phyloP scores from a whole-genome alignment of 208 protist species.

The Leishmania martiniquensis region DNA sequence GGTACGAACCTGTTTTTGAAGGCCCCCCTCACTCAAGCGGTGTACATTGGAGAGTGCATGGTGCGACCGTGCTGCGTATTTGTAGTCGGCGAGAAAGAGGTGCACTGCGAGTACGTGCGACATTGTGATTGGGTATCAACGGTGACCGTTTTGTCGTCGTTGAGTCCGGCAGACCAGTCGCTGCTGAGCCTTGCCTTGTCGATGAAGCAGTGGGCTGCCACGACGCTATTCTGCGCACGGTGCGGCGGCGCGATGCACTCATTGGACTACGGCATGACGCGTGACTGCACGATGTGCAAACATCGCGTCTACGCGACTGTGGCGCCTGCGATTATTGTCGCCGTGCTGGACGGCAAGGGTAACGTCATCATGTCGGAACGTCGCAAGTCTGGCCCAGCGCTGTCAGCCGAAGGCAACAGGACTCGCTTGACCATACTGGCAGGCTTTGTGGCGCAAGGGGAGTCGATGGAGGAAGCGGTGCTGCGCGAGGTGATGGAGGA shows the following conservation, averaged over 20 bases:
- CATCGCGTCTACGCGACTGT: conserved; percentile 33
- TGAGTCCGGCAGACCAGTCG: conserved; percentile 23
- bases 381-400: too few species aligned
- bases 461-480: conserved; percentile 62
- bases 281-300: conserved; percentile 34
- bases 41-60: too few species aligned
- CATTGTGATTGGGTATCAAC: too few species aligned
- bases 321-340: conserved; percentile 52
- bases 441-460: conserved; percentile 52
- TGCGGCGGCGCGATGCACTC: conserved; percentile 36
- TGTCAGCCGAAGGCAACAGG: too few species aligned
- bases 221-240: conserved; percentile 35
- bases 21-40: too few species aligned
- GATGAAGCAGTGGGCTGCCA: conserved; percentile 37
- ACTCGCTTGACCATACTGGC: conserved; percentile 41
- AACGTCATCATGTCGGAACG: conserved; percentile 50
- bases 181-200: conserved; percentile 42
- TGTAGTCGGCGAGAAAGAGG: too few species aligned
- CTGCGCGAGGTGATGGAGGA: conserved; percentile 62
- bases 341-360: conserved; percentile 54
- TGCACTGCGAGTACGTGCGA: too few species aligned
- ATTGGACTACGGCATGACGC: conserved; percentile 23
- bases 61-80: too few species aligned
- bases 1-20: too few species aligned
- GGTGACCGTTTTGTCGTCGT: conserved; percentile 12